Evolutionary conservation across 1,284 basidiomycete genomes (phyloP), one percentile per base, ranked within the genome.

Genomic region (Cutaneotrichosporon mucoides): DNA sequence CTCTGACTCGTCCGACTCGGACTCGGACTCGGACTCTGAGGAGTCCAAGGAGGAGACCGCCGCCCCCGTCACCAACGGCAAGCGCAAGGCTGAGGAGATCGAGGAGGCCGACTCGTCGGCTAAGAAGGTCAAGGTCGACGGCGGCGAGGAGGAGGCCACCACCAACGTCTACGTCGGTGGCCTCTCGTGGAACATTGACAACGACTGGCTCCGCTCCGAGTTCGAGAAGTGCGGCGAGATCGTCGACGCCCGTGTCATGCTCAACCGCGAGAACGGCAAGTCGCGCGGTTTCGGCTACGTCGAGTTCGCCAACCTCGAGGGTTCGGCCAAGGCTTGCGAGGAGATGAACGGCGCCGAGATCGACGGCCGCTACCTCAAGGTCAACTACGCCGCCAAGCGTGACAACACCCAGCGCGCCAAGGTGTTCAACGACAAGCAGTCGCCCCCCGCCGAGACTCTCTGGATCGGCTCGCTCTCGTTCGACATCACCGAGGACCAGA

Each of bases 161-260:
- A 88, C 84, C 74, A 88, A 87, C 55, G 84, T 98, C 71, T 99
- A 94, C 74, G 92, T 99, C 43, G 95, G 95, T 57, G 86, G 86
- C 65, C 84, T 99, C 53, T 95, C 92, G 38, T 99, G 93, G 93
- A 93, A 92, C 77, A 88, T 99, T 68, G 95, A 98, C 83, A 90
- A 93, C 77, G 95, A 97, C 79, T 92, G 93, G 85, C 86, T 99
- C 66, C 85, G 87, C 56, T 84, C 87, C 77, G 95, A 97, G 79
- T 98, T 99, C 70, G 86, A 87, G 52, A 82, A 84, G 56, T 94
- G 87, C 72, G 95, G 95, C 62, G 88, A 93, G 77, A 86, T 99
- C 67, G 84, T 87, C 66, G 86, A 86, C 41, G 92, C 92, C 12
- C 87, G 86, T 37, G 93, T 99, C 63, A 89, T 93, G 79, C 88